Evolutionary conservation across 139 green algal species (phyloP).

Genomic region (Astrephomene gubernaculifera): DNA sequence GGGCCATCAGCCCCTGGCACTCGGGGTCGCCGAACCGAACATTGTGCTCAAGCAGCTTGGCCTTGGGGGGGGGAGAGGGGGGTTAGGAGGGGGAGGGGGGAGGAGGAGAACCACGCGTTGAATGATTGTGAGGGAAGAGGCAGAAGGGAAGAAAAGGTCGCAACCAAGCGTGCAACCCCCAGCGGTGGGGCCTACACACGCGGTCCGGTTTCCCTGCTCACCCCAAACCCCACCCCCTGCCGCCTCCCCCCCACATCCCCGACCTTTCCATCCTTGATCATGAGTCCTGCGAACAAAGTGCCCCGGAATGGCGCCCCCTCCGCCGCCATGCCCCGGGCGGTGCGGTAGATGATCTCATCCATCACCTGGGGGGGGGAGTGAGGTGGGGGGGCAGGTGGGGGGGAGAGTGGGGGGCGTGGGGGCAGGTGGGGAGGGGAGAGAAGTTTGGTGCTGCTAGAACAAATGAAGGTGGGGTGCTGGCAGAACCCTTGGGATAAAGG

Average conservation of each 20-base stretch:
- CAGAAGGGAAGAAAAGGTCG: not conserved
- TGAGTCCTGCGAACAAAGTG: slow-evolving; percentile 97
- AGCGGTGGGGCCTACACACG: too few relatives aligned
- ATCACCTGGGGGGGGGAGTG: slow-evolving; percentile 72
- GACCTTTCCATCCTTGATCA: slow-evolving; percentile 92
- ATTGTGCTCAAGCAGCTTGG: slow-evolving; percentile 98
- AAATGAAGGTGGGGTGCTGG: too few relatives aligned
- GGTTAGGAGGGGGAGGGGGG: not conserved
- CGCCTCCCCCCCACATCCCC: too few relatives aligned
- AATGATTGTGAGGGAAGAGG: not conserved
- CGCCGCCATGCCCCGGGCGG: slow-evolving; percentile 87
- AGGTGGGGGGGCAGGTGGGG: not conserved
- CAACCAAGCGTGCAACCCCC: too few relatives aligned
- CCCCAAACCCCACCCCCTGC: too few relatives aligned
- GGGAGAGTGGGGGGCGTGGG: not conserved
- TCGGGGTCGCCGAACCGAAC: slow-evolving; percentile 98
- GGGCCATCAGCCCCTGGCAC: slow-evolving; percentile 96
- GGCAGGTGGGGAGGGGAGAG: too few relatives aligned
- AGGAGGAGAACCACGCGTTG: not conserved
- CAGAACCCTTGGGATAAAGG: too few relatives aligned
- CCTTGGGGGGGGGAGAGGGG: slow-evolving; percentile 50
- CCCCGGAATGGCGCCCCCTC: slow-evolving; percentile 90
- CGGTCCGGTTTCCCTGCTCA: too few relatives aligned
- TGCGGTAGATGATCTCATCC: slow-evolving; percentile 89
- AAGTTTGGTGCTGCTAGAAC: too few relatives aligned